Base-by-base conservation (phyloP, 2,329 filamentous ascomycete species). In the Xylaria arbuscula region DNA sequence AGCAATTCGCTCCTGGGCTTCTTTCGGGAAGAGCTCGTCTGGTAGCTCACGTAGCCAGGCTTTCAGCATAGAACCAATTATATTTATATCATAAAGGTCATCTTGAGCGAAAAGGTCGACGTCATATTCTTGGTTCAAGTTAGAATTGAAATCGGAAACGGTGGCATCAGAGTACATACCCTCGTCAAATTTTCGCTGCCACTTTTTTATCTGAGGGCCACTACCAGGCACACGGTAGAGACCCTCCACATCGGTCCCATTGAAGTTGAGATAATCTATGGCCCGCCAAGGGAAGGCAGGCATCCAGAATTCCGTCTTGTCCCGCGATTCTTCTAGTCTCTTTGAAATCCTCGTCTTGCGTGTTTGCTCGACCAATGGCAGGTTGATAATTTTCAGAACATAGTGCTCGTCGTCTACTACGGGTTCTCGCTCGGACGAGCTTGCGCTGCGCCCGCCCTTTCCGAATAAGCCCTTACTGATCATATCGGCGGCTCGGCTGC, bases 281-380 rank as follows among this genome's bases (percentile, higher is more conserved):
- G 94, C 97, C 71, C 95, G 88, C 92, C 95, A 98, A 0, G 95
- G 94, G 67, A 98, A 90, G 7, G 94, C 93, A 13, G 95, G 95
- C 94, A 98, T 97, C 95, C 95, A 98, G 77, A 97, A 98, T 77
- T 98, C 95, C 0, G 95, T 98, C 84, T 98, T 98, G 77, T 98
- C 95, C 70, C 91, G 89, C 10, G 94, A 97, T 69, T 92, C 89
- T 76, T 97, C 93, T 51, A 98, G 83, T 36, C 92, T 89, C 80
- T 95, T 97, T 8, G 94, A 97, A 77, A 98, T 98, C 71, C 95
- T 88, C 0, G 95, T 98, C 71, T 90, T 85, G n/a, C 95, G 89
- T 7, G 94, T 94, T 81, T 98, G 95, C 78, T 97, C 92, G 32
- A 97, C 86, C 36, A 98, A 83, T 1, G 94, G 93, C 58, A 92